Conservation (phyloP, 176 grass and related monocot genomes). For the Luzula sylvatica region DNA sequence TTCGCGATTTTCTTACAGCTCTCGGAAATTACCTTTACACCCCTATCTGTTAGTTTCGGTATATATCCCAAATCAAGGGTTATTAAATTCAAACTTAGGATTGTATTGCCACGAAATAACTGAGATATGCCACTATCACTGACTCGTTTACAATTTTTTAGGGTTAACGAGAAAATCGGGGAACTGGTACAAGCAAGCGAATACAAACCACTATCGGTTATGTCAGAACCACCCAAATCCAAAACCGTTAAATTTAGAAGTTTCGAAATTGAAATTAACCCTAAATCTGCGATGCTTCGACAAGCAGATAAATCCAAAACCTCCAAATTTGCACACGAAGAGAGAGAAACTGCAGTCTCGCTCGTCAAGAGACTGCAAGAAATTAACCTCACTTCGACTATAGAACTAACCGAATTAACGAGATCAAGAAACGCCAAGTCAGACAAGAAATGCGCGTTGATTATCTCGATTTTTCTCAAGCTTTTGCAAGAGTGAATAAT, state of each 20-base stretch:
- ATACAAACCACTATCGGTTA: conserved; percentile 65
- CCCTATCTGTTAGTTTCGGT: conserved; percentile 55
- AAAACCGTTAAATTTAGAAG: conserved; percentile 57
- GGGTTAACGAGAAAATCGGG: conserved; percentile 55
- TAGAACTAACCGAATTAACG: conserved; percentile 45
- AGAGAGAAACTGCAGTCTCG: conserved; percentile 63
- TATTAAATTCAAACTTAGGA: conserved; percentile 49
- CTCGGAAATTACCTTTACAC: conserved; percentile 39
- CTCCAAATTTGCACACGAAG: conserved; percentile 60
- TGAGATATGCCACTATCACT: conserved; percentile 59
- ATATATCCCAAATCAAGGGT: conserved; percentile 59
- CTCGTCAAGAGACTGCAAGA: conserved; percentile 71
- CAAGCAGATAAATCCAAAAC: conserved; percentile 83
- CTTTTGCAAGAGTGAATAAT: conserved; percentile 76
- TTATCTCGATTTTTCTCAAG: conserved; percentile 71
- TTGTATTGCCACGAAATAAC: conserved; percentile 41
- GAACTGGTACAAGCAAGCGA: conserved; percentile 53
- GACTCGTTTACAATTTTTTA: conserved; percentile 80
- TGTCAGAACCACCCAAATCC: conserved; percentile 73
- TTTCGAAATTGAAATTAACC: conserved; percentile 60
- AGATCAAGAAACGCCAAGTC: conserved; percentile 83
- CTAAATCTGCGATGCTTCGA: conserved; percentile 64
- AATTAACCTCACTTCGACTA: conserved; percentile 73
- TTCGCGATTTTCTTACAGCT: conserved; percentile 46
- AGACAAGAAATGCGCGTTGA: conserved; percentile 58